Base-by-base conservation (phyloP, 1,284 basidiomycete genomes). In the Trametes sp. region DNA sequence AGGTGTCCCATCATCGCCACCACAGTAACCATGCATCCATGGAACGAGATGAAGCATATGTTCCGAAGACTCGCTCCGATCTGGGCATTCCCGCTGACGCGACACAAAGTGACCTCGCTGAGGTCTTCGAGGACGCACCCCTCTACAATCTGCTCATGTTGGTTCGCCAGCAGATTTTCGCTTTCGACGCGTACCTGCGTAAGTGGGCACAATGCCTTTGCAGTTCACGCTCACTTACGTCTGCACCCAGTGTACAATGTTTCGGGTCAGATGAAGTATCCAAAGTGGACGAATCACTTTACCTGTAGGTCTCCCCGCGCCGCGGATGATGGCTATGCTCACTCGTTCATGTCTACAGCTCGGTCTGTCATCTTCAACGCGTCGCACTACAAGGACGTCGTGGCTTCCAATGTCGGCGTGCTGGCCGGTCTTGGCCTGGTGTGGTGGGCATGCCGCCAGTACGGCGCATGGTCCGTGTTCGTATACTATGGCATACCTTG, bases 111-210 rank as follows among this genome's bases (percentile, higher is more conserved):
- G 80, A 85, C 67, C 86, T 81, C 69, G 80, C 83, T 9, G 84
- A 87, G 45, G 72, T 82, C 38, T 78, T 87, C 46, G 83, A 82
- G 46, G 86, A 87, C 61, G 85, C 85, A 1, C 85, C 86, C 0
- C 72, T 87, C 48, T 87, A 83, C 66, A 87, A 84, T 0, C 72
- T 86, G 6, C 80, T 75, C 66, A 82, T 80, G 77, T 74, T 85
- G 46, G 69, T 86, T 57, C 76, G 81, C 14, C 82, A 84, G 68
- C 93, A 95, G 76, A 78, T 92, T 16, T 82, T 91, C 23, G 93
- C 92, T 4, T 93, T 91, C 76, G 83, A 81, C 23, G 83, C 85
- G 63, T 93, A 92, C 78, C 86, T 92, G 61, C 74, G 80, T 80
- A 73, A 72, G 35, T 45, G 4, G 13, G 19, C n/a, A 14, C n/a